Percentiles rank a stretch among this genome's conserved stretches.
These are phyloP conservation scores for Chytriomyces confervae DNA, from an alignment of 192 early-diverging fungal genomes.

Conservation along the genomic window DNA sequence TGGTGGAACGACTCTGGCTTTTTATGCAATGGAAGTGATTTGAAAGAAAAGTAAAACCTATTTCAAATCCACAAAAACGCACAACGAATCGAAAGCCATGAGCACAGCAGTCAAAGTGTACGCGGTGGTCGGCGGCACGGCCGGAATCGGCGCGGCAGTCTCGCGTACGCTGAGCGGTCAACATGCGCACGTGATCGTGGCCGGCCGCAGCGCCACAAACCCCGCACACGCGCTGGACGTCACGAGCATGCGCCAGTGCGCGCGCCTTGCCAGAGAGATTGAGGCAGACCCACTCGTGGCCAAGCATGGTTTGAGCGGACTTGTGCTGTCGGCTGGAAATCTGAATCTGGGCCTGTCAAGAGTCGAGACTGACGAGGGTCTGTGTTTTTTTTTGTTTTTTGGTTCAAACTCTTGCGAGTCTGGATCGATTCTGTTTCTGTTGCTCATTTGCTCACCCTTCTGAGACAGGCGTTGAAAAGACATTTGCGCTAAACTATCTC, in stretches of 20 bases:
- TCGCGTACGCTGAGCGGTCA: not conserved
- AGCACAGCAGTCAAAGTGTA: not conserved
- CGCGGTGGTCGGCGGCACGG: constrained; percentile 26
- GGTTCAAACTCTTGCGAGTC: not conserved
- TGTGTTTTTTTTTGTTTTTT: not conserved
- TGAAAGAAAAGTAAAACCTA: too few relatives aligned
- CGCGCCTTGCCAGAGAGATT: not conserved
- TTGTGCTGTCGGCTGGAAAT: constrained; percentile 32
- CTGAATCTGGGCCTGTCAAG: constrained; percentile 27
- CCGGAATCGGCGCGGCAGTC: constrained; percentile 17
- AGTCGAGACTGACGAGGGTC: constrained; percentile 3
- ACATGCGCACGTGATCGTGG: constrained; percentile 2
- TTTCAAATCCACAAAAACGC: too few relatives aligned
- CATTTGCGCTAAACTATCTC: constrained; percentile 36
- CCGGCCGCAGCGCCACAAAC: not conserved
- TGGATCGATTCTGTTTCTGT: not conserved
- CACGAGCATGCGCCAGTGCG: not conserved
- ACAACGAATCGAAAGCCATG: too few relatives aligned
- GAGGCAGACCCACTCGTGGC: not conserved
- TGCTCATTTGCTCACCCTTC: not conserved
- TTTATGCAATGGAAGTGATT: too few relatives aligned
- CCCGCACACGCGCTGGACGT: constrained; percentile 13
- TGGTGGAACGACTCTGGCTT: too few relatives aligned
- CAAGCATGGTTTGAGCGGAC: constrained; percentile 11
- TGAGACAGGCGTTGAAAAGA: constrained; percentile 14